Percentiles rank a stretch among this genome's conserved stretches.
Evolutionary conservation across 2,329 filamentous ascomycete genomes (phyloP).

Genomic region (Aspergillus cejpii): DNA sequence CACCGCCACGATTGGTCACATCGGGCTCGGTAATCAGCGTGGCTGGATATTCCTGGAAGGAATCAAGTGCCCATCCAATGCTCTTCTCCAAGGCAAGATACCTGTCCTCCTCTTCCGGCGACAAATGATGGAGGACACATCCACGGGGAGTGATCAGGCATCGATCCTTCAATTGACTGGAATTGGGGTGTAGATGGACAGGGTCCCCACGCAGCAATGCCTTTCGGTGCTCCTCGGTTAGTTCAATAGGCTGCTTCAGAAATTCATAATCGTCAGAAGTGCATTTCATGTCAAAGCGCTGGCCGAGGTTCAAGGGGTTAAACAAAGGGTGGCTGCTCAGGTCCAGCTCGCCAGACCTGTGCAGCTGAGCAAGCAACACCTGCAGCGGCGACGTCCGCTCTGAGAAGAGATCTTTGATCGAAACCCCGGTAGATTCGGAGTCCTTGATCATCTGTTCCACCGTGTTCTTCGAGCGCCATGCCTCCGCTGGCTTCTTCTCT

Average conservation of each 20-base stretch:
- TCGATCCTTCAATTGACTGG: constrained; percentile 35
- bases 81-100: constrained; percentile 42
- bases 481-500: constrained; percentile 21
- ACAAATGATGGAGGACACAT: constrained; percentile 41
- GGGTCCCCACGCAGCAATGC: constrained; percentile 38
- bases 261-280: constrained; percentile 35
- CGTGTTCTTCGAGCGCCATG: constrained; percentile 38
- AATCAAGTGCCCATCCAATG: constrained; percentile 26
- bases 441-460: constrained; percentile 37
- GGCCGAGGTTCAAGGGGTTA: constrained; percentile 37
- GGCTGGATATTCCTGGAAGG: constrained; percentile 36
- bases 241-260: constrained; percentile 35
- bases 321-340: constrained; percentile 37
- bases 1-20: constrained; percentile 40
- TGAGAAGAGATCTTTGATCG: constrained; percentile 38
- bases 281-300: constrained; percentile 41
- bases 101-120: constrained; percentile 41
- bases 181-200: constrained; percentile 34
- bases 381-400: constrained; percentile 37
- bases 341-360: constrained; percentile 33
- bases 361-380: constrained; percentile 35
- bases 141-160: constrained; percentile 43
- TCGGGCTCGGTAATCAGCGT: constrained; percentile 36
- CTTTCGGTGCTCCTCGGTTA: constrained; percentile 41
- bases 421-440: constrained; percentile 28